phyloP scores from a whole-genome alignment of 148 eudicot genomes.

The Chenopodium suecicum region DNA sequence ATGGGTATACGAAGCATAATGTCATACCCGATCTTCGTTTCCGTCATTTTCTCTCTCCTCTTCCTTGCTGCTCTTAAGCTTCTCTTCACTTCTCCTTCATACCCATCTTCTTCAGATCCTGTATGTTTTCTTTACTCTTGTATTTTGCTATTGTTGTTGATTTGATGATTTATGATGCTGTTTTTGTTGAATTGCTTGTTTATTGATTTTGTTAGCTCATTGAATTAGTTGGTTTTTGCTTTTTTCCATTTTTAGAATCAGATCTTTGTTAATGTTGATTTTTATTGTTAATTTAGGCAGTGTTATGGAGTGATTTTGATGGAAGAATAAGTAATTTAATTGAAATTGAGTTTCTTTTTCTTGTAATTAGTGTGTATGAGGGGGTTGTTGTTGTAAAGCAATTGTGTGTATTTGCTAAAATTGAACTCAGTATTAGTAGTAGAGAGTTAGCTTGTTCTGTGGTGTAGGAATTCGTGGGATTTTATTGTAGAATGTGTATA shows the following conservation, averaged over 20 bases:
- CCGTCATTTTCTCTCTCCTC: conserved; percentile 73
- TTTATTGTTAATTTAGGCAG: not conserved
- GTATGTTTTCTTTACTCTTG: conserved; percentile 32
- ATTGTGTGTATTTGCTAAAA: not conserved
- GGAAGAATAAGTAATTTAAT: not conserved
- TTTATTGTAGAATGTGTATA: not conserved
- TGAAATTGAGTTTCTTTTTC: not conserved
- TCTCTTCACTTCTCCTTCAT: conserved; percentile 60
- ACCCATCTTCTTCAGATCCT: conserved; percentile 43
- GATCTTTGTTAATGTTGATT: not conserved
- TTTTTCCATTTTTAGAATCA: not conserved
- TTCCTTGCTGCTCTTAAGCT: conserved; percentile 78
- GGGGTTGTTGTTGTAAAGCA: not conserved
- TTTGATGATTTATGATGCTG: not conserved
- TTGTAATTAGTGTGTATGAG: not conserved
- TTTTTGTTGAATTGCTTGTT: not conserved
- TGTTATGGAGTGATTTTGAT: not conserved
- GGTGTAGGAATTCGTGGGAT: not conserved
- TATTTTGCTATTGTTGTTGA: not conserved
- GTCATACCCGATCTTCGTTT: conserved; percentile 78
- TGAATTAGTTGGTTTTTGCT: not conserved
- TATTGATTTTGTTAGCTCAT: not conserved
- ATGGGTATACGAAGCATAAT: conserved; percentile 52
- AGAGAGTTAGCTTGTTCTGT: not conserved
- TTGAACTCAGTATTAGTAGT: not conserved